Conservation (phyloP, 306 rosid genomes). For the Urtica urens region DNA sequence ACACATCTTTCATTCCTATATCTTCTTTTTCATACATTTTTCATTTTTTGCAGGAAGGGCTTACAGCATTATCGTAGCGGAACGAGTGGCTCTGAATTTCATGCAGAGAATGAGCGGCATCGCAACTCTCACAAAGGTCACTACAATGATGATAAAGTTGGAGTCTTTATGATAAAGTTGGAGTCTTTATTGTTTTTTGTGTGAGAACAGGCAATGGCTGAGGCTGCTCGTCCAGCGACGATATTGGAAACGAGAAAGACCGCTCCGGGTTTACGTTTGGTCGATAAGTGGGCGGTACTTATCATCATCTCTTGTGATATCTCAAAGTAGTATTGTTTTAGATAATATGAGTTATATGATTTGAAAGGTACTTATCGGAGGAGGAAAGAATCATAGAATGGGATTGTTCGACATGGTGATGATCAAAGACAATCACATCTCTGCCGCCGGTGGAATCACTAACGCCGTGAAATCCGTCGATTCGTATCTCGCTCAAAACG, state of each 20-base stretch:
- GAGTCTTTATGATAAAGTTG: neutral
- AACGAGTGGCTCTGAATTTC: conserved; percentile 80
- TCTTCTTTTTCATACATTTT: too few species aligned
- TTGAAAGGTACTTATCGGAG: conserved; percentile 69
- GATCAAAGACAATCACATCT: conserved; percentile 92
- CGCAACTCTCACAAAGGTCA: conserved; percentile 84
- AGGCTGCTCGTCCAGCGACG: conserved; percentile 72
- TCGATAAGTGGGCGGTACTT: conserved; percentile 92
- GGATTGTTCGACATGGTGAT: conserved; percentile 88
- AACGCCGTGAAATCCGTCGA: conserved; percentile 73
- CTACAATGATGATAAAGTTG: too few species aligned
- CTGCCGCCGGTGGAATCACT: conserved; percentile 63
- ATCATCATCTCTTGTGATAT: conserved; percentile 11
- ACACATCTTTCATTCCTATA: too few species aligned
- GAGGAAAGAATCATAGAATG: conserved; percentile 86
- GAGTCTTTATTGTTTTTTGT: conserved; percentile 1
- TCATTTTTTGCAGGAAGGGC: conserved; percentile 65
- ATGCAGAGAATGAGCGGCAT: conserved; percentile 99
- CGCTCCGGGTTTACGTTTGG: conserved; percentile 82
- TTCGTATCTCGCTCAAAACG: conserved; percentile 49
- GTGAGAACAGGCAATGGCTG: conserved; percentile 85
- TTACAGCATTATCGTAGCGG: conserved; percentile 69
- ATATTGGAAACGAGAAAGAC: conserved; percentile 85
- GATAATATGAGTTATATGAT: conserved; percentile 1
- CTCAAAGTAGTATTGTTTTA: neutral